Evolutionary conservation across 805 yeast genomes (phyloP), one percentile per base, ranked within the genome.

Genomic region (Candida railenensis): DNA sequence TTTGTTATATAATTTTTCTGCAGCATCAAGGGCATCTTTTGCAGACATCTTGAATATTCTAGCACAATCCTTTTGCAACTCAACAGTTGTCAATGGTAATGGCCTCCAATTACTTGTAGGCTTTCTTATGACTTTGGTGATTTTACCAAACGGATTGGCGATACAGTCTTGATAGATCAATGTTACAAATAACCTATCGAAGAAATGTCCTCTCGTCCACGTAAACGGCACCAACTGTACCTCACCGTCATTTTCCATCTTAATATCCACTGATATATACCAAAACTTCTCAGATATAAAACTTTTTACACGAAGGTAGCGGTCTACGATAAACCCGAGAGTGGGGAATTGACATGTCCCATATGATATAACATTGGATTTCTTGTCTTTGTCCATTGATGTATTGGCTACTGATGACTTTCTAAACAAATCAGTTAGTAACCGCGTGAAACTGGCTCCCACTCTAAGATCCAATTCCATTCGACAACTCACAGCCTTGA

Each of bases 291-390:
- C 98, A 0, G 89, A 78, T 4, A 74, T 67, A 64, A 92, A 94
- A 50, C 73, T 71, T 55, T 81, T 78, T 30, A 87, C 86, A 47
- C 96, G 73, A 47, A 83, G 81, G 61, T 83, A 90, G 48, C 99
- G 72, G 58, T 94, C 99, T 9, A 94, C 98, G 0, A 94, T 91
- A 66, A 94, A 94, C 2, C 99, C 98, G 43, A 94, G 71, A 0
- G 99, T 92, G 2, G 99, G 99, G 57, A 94, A 94, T 61, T 94
- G 99, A 61, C 99, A 94, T 2, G 81, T 76, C 2, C 99, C 99
- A 62, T 91, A 94, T 1, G 96, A 89, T 0, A 86, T 73, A 3
- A 67, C 60, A 72, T 68, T 53, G 48, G 60, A 53, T 18, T 61
- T 46, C 37, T 52, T 46, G 15, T 48, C 55, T 2, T 41, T 56